Percentiles rank a stretch among this genome's conserved stretches.
phyloP scores from a whole-genome alignment of 106 monocot genomes.

The Dioscorea alata region DNA sequence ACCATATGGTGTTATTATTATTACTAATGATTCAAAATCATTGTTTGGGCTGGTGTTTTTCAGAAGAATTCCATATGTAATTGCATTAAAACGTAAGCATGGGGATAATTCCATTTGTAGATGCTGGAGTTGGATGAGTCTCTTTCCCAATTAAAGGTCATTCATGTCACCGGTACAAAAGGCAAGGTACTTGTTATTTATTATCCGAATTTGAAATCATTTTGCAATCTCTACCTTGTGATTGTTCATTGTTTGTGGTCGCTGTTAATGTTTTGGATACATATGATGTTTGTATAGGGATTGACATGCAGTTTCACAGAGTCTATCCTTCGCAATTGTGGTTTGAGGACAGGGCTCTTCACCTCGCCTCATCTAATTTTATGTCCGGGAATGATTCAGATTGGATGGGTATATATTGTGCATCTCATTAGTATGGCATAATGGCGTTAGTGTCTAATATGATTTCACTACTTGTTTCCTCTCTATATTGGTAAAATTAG shows the following conservation, averaged over 20 bases:
- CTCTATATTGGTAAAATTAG: conserved; percentile 22
- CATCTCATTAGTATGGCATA: no score
- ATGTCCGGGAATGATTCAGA: no score
- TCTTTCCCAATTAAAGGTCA: no score
- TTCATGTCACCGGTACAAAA: no score
- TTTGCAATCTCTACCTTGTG: neutral
- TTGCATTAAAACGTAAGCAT: no score
- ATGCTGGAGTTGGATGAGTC: conserved; percentile 83
- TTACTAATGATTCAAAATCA: no score
- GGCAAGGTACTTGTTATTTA: no score
- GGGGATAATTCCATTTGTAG: conserved; percentile 15
- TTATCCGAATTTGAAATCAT: no score
- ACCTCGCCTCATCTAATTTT: conserved; percentile 93
- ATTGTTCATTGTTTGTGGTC: neutral
- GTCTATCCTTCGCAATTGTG: conserved; percentile 74
- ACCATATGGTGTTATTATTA: no score
- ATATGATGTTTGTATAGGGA: conserved; percentile 36
- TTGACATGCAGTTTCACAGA: conserved; percentile 91
- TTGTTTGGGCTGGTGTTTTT: no score
- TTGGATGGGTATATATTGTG: conserved; percentile 70
- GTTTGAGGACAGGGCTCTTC: conserved; percentile 81
- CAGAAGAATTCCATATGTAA: no score
- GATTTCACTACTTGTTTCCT: neutral
- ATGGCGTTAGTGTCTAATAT: neutral
- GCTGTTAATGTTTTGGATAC: neutral